A percentile compares a stretch with the other conserved stretches of the same genome.
Evolutionary conservation across 2,329 filamentous ascomycete species (phyloP).

Genomic region (Pezicula rhizophila): DNA sequence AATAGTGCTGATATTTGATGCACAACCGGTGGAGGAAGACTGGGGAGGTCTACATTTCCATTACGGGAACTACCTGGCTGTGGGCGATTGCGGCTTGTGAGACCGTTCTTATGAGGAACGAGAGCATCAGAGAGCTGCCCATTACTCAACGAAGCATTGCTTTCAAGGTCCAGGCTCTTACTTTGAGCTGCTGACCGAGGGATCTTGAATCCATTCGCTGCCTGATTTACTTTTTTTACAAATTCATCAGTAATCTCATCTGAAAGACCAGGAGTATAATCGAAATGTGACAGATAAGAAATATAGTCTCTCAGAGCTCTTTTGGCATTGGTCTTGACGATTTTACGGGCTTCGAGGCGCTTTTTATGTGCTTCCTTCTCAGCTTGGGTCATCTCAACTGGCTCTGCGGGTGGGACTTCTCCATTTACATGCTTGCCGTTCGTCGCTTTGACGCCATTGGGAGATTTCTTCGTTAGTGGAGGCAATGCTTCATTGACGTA

Average conservation of each 20-base stretch:
- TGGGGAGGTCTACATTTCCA: constrained; percentile 30
- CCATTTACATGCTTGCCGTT: constrained; percentile 17
- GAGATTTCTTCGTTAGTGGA: constrained; percentile 9
- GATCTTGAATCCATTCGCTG: constrained; percentile 41
- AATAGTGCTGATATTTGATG: constrained; percentile 63
- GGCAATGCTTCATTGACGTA: constrained; percentile 52
- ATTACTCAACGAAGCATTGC: constrained; percentile 26
- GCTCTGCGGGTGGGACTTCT: constrained; percentile 10
- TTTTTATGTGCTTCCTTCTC: constrained; percentile 37
- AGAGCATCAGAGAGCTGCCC: constrained; percentile 34
- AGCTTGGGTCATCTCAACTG: constrained; percentile 30
- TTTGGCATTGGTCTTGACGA: constrained; percentile 69
- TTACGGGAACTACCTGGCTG: constrained; percentile 22
- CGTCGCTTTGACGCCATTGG: constrained; percentile 17
- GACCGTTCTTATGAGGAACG: constrained; percentile 32
- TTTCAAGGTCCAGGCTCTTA: constrained; percentile 22
- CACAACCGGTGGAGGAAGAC: constrained; percentile 40
- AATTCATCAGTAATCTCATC: constrained; percentile 38
- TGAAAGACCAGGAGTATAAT: constrained; percentile 60
- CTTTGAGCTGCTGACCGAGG: constrained; percentile 28
- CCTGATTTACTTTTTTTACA: constrained; percentile 50
- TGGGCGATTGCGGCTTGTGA: constrained; percentile 22
- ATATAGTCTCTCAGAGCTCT: constrained; percentile 70
- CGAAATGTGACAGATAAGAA: constrained; percentile 65
- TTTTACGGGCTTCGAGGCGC: constrained; percentile 56